Conservation (phyloP, 2,329 filamentous ascomycete species). For the Cladosporium colombiae region DNA sequence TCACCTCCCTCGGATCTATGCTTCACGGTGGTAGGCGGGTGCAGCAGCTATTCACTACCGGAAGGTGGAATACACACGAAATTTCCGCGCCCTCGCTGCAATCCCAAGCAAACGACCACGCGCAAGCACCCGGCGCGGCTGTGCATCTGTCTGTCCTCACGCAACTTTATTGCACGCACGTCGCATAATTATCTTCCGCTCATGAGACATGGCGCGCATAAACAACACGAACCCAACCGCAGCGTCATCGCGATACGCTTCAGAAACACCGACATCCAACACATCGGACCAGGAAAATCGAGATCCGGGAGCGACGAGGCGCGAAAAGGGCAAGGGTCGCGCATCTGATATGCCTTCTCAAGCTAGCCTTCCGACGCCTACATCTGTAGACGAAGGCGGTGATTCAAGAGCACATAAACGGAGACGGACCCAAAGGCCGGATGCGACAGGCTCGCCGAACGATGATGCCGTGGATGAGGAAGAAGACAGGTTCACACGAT, state of each 20-base stretch:
- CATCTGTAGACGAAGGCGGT: slow-evolving; percentile 34
- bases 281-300: slow-evolving; percentile 49
- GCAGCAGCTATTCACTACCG: background rate
- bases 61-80: background rate
- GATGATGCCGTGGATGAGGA: slow-evolving; percentile 37
- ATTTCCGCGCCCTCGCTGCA: background rate
- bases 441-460: slow-evolving; percentile 7
- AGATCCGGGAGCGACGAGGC: slow-evolving; percentile 29
- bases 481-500: slow-evolving; percentile 38
- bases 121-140: background rate
- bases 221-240: slow-evolving; percentile 22
- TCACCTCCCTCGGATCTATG: background rate
- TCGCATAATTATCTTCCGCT: background rate
- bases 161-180: background rate
- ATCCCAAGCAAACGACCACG: background rate
- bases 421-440: slow-evolving; percentile 24
- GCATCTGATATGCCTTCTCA: slow-evolving; percentile 40
- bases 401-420: slow-evolving; percentile 31
- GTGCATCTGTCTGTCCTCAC: background rate
- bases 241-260: slow-evolving; percentile 25
- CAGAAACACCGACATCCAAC: slow-evolving; percentile 24
- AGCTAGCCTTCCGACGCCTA: slow-evolving; percentile 40
- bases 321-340: slow-evolving; percentile 47
- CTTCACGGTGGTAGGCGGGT: background rate
- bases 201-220: slow-evolving; percentile 31